Conservation (phyloP, 2,329 filamentous ascomycete genomes). For the Dendryphion nanum region DNA sequence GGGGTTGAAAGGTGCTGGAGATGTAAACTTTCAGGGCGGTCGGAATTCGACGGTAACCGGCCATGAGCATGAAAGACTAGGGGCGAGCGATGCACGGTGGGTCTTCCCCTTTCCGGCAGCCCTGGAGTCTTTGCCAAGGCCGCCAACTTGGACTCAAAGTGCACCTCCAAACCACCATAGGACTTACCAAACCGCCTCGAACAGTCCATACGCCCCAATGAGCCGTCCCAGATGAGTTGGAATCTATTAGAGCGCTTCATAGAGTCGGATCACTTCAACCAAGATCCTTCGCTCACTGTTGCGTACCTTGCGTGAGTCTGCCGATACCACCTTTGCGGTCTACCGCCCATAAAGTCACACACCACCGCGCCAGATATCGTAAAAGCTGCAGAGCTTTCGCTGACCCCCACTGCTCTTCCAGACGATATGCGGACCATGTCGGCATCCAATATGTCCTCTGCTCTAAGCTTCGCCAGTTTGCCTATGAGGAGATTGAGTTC, state of each 20-base stretch:
- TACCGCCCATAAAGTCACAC: constrained; percentile 15
- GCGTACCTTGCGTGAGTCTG: constrained; percentile 78
- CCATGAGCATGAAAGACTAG: no score
- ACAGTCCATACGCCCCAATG: constrained; percentile 32
- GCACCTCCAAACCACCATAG: constrained; percentile 1
- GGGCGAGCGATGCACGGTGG: no score
- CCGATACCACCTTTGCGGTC: constrained; percentile 27
- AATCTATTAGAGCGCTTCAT: constrained; percentile 87
- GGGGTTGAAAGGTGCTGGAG: no score
- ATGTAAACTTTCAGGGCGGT: no score
- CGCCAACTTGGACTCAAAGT: background rate
- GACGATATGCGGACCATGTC: constrained; percentile 85
- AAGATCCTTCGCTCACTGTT: constrained; percentile 83
- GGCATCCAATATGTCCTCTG: constrained; percentile 88
- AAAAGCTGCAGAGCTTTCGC: constrained; percentile 8
- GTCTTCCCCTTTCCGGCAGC: no score
- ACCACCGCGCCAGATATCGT: constrained; percentile 11
- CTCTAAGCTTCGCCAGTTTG: constrained; percentile 84
- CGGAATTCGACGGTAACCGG: no score
- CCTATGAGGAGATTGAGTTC: constrained; percentile 90
- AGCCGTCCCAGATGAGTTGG: constrained; percentile 59
- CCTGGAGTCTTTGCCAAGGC: no score
- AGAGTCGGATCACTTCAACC: constrained; percentile 92
- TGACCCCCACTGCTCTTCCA: constrained; percentile 40
- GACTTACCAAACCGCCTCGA: no score